A percentile compares a stretch with the other conserved stretches of the same genome.
Evolutionary conservation across 176 grass and related monocot species (phyloP).

Genomic region (Ampelocalamus luodianensis): DNA sequence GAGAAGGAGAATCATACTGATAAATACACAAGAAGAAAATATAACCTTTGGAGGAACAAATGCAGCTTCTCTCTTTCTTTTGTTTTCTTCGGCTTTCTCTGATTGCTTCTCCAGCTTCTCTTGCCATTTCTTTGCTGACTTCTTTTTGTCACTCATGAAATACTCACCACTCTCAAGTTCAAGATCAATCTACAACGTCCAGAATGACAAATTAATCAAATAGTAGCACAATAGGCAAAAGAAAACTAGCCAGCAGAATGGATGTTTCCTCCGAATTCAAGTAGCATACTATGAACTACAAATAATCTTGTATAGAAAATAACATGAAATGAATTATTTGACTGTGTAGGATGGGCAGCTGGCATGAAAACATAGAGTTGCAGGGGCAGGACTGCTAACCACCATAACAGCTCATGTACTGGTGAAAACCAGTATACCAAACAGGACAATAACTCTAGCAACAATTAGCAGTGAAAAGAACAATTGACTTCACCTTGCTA

Average conservation of each 20-base stretch:
- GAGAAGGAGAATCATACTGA: background rate
- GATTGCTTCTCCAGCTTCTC: conserved; percentile 91
- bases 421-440: background rate
- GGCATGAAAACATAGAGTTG: background rate
- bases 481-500: conserved; percentile 72
- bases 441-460: conserved; percentile 20
- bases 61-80: conserved; percentile 84
- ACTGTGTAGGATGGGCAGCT: background rate
- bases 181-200: conserved; percentile 70
- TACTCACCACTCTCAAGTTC: conserved; percentile 87
- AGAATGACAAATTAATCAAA: conserved; percentile 38
- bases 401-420: background rate
- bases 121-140: conserved; percentile 87
- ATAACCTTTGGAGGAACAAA: conserved; percentile 87
- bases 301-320: conserved; percentile 4
- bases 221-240: conserved; percentile 10
- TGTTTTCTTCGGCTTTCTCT: conserved; percentile 86
- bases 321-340: background rate
- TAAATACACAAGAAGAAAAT: conserved; percentile 7
- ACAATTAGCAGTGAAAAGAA: background rate
- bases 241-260: background rate
- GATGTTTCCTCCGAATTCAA: background rate
- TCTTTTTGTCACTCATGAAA: conserved; percentile 95
- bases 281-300: background rate
- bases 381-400: background rate